A percentile compares a stretch with the other conserved stretches of the same genome.
Evolutionary conservation across 805 yeast genomes (phyloP).

Genomic region (Schwanniomyces occidentalis): DNA sequence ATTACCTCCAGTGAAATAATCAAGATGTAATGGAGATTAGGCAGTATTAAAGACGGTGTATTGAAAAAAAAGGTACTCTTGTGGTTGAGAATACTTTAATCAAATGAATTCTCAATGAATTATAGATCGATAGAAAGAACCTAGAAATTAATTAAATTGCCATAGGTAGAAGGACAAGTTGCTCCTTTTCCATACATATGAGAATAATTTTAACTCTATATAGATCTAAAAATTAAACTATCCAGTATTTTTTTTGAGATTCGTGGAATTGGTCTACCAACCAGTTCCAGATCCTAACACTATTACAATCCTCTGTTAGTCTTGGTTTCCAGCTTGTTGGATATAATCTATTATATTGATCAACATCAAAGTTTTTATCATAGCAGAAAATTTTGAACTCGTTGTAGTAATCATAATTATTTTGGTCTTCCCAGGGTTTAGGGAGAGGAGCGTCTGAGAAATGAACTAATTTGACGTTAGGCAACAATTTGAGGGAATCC

Average conservation of each 20-base stretch:
- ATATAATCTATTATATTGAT: slow-evolving; percentile 12
- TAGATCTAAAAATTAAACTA: too few relatives aligned
- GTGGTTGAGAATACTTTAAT: too few relatives aligned
- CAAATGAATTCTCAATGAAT: too few relatives aligned
- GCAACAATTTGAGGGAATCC: slow-evolving; percentile 27
- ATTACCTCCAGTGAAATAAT: too few relatives aligned
- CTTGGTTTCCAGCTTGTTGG: slow-evolving; percentile 25
- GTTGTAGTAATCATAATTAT: slow-evolving; percentile 23
- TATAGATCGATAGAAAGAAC: too few relatives aligned
- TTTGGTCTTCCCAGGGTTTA: slow-evolving; percentile 57
- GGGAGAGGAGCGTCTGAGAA: slow-evolving; percentile 67
- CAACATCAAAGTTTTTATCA: slow-evolving; percentile 13
- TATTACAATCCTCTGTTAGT: slow-evolving; percentile 25
- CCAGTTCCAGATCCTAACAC: slow-evolving; percentile 31
- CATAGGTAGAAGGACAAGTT: too few relatives aligned
- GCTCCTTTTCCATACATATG: too few relatives aligned
- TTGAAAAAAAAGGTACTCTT: too few relatives aligned
- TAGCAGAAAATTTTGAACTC: slow-evolving; percentile 26
- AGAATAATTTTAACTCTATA: too few relatives aligned
- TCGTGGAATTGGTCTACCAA: slow-evolving; percentile 21
- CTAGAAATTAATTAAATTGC: too few relatives aligned
- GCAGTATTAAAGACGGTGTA: too few relatives aligned
- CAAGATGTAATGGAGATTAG: too few relatives aligned
- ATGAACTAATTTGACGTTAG: slow-evolving; percentile 50
- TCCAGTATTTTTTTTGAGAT: slow-evolving; percentile 1